These are phyloP conservation scores for Quercus engelmannii DNA, from an alignment of 306 rosid genomes.

Conservation along the genomic window DNA sequence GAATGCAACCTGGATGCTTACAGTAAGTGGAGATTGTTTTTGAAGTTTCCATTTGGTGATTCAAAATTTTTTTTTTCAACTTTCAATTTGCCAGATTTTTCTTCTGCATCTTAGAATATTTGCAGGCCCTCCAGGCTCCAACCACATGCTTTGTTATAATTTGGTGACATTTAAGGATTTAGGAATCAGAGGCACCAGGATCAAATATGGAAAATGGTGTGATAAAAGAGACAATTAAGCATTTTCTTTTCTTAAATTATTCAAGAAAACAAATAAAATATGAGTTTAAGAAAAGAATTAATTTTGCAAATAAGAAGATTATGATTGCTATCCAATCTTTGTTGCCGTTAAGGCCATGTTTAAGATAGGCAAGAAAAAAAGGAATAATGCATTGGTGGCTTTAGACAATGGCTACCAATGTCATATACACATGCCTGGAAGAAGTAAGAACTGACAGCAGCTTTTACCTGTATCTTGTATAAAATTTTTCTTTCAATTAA, in stretches of 20 bases:
- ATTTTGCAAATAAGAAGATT: not conserved
- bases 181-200: not conserved
- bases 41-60: not conserved
- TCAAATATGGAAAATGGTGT: not conserved
- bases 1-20: conserved; percentile 25
- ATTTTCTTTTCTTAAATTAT: not conserved
- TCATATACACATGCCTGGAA: not conserved
- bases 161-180: not conserved
- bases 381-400: not conserved
- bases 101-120: not conserved
- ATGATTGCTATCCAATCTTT: not conserved
- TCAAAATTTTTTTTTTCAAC: not conserved
- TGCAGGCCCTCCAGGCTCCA: not conserved
- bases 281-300: not conserved
- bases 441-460: too few species aligned
- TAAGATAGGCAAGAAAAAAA: not conserved
- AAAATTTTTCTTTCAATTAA: not conserved
- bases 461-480: not conserved
- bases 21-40: conserved; percentile 6
- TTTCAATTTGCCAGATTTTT: not conserved
- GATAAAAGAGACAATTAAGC: not conserved
- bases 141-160: not conserved
- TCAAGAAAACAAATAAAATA: not conserved
- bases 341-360: not conserved
- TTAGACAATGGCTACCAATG: not conserved